Evolutionary conservation across 257 asterid species (phyloP).

Genomic region (Anisodus acutangulus): DNA sequence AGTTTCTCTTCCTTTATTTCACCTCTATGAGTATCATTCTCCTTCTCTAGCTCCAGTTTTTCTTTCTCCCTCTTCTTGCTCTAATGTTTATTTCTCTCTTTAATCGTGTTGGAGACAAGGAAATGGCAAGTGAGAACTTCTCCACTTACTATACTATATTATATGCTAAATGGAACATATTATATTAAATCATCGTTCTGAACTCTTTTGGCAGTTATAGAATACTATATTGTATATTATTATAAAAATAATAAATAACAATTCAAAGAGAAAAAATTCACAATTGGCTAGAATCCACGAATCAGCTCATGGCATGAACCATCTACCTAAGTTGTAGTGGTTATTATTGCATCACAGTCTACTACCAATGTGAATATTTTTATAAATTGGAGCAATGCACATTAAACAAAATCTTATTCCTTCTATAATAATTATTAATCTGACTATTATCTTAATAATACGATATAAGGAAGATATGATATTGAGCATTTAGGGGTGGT

Average conservation of each 20-base stretch:
- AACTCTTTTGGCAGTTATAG: too few relatives aligned
- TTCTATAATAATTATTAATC: background rate
- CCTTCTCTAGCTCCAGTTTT: conserved; percentile 12
- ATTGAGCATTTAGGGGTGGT: too few relatives aligned
- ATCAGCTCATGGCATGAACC: conserved; percentile 1
- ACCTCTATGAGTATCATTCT: background rate
- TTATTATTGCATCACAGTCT: conserved; percentile 14
- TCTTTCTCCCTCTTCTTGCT: conserved; percentile 18
- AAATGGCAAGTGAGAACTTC: conserved; percentile 25
- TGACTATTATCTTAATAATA: too few relatives aligned
- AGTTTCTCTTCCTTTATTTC: background rate
- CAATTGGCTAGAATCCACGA: conserved; percentile 28
- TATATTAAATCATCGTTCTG: conserved; percentile 21
- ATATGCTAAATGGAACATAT: conserved; percentile 17
- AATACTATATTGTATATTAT: background rate
- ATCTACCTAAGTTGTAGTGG: background rate
- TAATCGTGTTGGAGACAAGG: conserved; percentile 14
- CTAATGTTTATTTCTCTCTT: background rate
- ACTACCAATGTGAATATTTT: background rate
- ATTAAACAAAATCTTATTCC: background rate
- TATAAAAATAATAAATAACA: background rate
- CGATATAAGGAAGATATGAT: background rate
- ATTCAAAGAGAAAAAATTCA: background rate
- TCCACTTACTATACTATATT: conserved; percentile 10
- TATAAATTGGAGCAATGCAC: background rate